phyloP scores from a whole-genome alignment of 495 filamentous ascomycete species.

The Penicillium taxi region DNA sequence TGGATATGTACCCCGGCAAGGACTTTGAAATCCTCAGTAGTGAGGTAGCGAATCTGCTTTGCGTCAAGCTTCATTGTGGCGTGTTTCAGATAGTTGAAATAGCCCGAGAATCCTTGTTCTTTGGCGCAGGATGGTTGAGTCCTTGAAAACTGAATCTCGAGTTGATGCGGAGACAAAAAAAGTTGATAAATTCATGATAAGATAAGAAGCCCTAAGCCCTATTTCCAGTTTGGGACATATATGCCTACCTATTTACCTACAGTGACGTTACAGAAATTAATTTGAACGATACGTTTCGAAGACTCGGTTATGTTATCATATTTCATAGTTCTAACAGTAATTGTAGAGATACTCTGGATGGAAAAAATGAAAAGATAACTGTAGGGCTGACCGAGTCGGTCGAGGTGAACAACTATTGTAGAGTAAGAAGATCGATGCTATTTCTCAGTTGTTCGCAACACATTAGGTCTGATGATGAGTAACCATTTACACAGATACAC shows the following conservation, averaged over 20 bases:
- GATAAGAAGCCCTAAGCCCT: slow-evolving; percentile 40
- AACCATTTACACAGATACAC: slow-evolving; percentile 12
- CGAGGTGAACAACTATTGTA: too few relatives aligned
- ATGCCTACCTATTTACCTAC: too few relatives aligned
- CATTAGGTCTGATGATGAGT: slow-evolving; percentile 31
- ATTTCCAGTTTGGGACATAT: slow-evolving; percentile 25
- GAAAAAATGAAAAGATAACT: too few relatives aligned
- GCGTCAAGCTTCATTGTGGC: slow-evolving; percentile 82
- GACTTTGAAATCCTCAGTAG: slow-evolving; percentile 87
- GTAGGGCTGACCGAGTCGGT: too few relatives aligned
- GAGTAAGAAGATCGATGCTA: slow-evolving; percentile 21
- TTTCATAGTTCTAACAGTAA: too few relatives aligned
- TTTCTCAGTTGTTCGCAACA: slow-evolving; percentile 35
- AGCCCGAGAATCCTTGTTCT: too few relatives aligned
- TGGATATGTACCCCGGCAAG: slow-evolving; percentile 66
- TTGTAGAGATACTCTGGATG: too few relatives aligned
- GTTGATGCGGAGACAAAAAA: slow-evolving; percentile 22
- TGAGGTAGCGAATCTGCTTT: slow-evolving; percentile 83
- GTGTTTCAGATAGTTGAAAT: neutral
- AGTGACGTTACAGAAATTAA: too few relatives aligned
- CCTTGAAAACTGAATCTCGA: slow-evolving; percentile 5
- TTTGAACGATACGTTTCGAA: too few relatives aligned
- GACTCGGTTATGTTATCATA: too few relatives aligned
- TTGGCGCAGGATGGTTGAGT: slow-evolving; percentile 4
- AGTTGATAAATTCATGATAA: slow-evolving; percentile 27